phyloP scores from a whole-genome alignment of 352 stramenopile species.

The Phytophthora ramorum region DNA sequence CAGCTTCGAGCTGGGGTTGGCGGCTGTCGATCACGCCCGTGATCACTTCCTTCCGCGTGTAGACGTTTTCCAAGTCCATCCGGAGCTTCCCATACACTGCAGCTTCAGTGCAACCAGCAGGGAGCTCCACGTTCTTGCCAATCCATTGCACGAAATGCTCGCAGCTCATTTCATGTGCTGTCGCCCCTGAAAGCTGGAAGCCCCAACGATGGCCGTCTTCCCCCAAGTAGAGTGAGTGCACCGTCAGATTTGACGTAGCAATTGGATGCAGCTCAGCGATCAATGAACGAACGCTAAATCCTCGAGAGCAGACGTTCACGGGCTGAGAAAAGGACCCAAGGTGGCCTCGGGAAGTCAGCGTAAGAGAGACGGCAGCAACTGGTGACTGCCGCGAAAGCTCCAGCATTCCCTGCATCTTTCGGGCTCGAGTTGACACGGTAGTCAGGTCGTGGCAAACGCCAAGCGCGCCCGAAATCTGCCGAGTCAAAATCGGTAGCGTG shows the following conservation, averaged over 20 bases:
- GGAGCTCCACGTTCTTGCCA: conserved; percentile 41
- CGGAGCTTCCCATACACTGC: conserved; percentile 54
- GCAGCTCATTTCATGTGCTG: conserved; percentile 52
- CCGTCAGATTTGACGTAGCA: conserved; percentile 38
- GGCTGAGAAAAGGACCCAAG: conserved; percentile 64
- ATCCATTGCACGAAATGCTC: conserved; percentile 74
- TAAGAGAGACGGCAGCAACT: conserved; percentile 46
- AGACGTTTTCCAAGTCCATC: conserved; percentile 69
- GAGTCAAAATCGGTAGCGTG: conserved; percentile 66
- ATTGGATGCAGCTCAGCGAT: conserved; percentile 33
- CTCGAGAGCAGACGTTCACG: conserved; percentile 51
- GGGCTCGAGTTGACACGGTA: conserved; percentile 46
- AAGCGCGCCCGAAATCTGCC: conserved; percentile 74
- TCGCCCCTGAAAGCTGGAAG: conserved; percentile 55
- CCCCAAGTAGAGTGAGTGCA: conserved; percentile 53
- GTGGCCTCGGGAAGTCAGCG: conserved; percentile 55
- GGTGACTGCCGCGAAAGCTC: conserved; percentile 49
- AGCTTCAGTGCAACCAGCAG: conserved; percentile 17
- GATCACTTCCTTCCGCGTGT: conserved; percentile 53
- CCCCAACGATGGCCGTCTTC: conserved; percentile 64
- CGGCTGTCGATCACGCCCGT: conserved; percentile 39
- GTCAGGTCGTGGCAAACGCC: conserved; percentile 73
- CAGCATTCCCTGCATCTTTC: conserved; percentile 57
- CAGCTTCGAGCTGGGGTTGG: not conserved
- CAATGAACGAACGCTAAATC: conserved; percentile 42